Percentiles rank a stretch among this genome's conserved stretches.
phyloP scores from a whole-genome alignment of 352 stramenopile species.

The Thraustotheca clavata region DNA sequence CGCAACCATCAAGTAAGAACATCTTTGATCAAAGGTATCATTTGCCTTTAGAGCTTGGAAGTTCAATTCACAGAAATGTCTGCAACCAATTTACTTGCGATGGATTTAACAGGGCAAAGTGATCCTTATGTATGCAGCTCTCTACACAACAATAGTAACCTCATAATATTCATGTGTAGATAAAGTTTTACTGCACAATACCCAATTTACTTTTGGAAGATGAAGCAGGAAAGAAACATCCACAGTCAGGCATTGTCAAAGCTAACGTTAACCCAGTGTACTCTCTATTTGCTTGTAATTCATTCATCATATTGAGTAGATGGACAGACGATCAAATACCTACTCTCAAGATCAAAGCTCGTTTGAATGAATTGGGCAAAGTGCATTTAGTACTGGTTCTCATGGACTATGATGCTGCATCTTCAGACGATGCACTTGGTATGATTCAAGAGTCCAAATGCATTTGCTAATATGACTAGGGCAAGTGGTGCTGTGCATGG shows the following conservation, averaged over 20 bases:
- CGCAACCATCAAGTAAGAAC: slow-evolving; percentile 10
- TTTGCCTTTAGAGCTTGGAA: slow-evolving; percentile 29
- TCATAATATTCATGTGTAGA: background rate
- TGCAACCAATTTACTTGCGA: slow-evolving; percentile 50
- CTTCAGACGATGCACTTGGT: slow-evolving; percentile 62
- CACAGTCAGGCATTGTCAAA: slow-evolving; percentile 49
- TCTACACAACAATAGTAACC: background rate
- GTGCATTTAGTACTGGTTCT: slow-evolving; percentile 65
- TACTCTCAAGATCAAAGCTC: slow-evolving; percentile 39
- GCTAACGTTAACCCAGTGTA: slow-evolving; percentile 55
- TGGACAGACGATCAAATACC: slow-evolving; percentile 60
- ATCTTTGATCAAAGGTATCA: slow-evolving; percentile 23
- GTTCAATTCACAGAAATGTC: slow-evolving; percentile 53
- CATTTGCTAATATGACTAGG: slow-evolving; percentile 22
- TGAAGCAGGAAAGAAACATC: slow-evolving; percentile 30
- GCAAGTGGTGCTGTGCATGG: slow-evolving; percentile 47
- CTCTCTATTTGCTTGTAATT: background rate
- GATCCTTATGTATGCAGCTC: slow-evolving; percentile 51
- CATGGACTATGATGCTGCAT: slow-evolving; percentile 78
- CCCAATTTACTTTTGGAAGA: slow-evolving; percentile 6
- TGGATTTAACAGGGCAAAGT: slow-evolving; percentile 68
- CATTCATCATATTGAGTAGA: slow-evolving; percentile 23
- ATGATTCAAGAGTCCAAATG: slow-evolving; percentile 13
- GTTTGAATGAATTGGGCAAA: slow-evolving; percentile 34
- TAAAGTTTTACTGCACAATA: slow-evolving; percentile 11